Evolutionary conservation across 2,329 filamentous ascomycete species (phyloP).

Genomic region (Penicillium paneum): DNA sequence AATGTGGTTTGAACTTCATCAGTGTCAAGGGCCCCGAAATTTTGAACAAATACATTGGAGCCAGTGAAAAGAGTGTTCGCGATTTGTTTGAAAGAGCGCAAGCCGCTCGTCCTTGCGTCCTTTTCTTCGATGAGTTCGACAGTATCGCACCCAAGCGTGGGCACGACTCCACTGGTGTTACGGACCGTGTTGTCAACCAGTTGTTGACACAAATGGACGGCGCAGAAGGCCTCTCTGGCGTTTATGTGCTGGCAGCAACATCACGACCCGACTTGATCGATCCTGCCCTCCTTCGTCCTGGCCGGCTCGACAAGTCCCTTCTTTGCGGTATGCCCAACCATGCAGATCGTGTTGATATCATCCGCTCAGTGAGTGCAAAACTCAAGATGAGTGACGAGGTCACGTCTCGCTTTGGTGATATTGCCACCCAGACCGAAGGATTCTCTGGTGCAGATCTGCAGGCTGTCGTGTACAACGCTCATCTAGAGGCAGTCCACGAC

Average conservation of each 20-base stretch:
- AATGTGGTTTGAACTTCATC: conserved; percentile 98
- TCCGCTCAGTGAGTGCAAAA: conserved; percentile 77
- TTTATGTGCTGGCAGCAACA: conserved; percentile 94
- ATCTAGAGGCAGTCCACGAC: conserved; percentile 95
- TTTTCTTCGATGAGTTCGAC: conserved; percentile 99
- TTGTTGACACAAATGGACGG: conserved; percentile 98
- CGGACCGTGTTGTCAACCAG: conserved; percentile 96
- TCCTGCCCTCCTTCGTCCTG: conserved; percentile 84
- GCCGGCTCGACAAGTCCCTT: conserved; percentile 87
- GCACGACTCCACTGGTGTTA: conserved; percentile 97
- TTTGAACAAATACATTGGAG: conserved; percentile 97
- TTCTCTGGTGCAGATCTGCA: conserved; percentile 94
- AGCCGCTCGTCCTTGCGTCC: conserved; percentile 84
- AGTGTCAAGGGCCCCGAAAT: conserved; percentile 98
- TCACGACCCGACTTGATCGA: conserved; percentile 93
- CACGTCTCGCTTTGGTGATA: conserved; percentile 61
- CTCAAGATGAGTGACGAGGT: conserved; percentile 70
- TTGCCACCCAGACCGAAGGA: conserved; percentile 77
- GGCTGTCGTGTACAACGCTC: conserved; percentile 91
- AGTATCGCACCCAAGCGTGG: conserved; percentile 95
- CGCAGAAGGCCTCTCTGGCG: conserved; percentile 87
- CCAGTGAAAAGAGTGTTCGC: conserved; percentile 91
- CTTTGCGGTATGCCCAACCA: conserved; percentile 82
- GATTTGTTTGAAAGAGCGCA: conserved; percentile 89
- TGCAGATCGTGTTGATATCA: conserved; percentile 83